Conservation (phyloP, 2,329 filamentous ascomycete species). For the Leptodontidium sp. region DNA sequence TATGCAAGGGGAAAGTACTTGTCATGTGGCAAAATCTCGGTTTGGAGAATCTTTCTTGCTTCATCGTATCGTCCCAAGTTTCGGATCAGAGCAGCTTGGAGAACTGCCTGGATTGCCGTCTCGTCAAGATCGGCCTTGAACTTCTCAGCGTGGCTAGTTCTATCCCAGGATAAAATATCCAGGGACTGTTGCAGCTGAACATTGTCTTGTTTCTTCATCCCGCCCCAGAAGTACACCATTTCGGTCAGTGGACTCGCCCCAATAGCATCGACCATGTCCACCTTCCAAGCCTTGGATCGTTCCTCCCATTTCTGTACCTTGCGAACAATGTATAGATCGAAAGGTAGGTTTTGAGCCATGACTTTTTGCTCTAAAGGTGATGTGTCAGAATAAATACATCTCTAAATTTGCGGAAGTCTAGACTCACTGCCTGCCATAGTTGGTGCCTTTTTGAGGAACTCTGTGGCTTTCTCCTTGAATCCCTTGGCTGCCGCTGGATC, state of each 20-base stretch:
- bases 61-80: slow-evolving; percentile 68
- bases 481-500: slow-evolving; percentile 57
- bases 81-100: slow-evolving; percentile 71
- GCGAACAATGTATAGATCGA: slow-evolving; percentile 84
- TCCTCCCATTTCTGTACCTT: slow-evolving; percentile 91
- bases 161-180: slow-evolving; percentile 67
- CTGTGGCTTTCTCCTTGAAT: slow-evolving; percentile 71
- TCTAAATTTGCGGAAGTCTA: background rate
- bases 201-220: slow-evolving; percentile 79
- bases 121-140: slow-evolving; percentile 66
- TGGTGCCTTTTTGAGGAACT: slow-evolving; percentile 76
- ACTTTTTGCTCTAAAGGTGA: slow-evolving; percentile 72
- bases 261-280: slow-evolving; percentile 80
- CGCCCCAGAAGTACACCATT: slow-evolving; percentile 95
- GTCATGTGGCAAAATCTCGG: slow-evolving; percentile 70
- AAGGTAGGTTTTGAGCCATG: slow-evolving; percentile 87
- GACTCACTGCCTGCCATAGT: slow-evolving; percentile 69
- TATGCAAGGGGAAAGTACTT: slow-evolving; percentile 53
- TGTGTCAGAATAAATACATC: background rate
- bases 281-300: slow-evolving; percentile 70
- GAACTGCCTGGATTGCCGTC: slow-evolving; percentile 69
- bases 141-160: slow-evolving; percentile 59
- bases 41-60: slow-evolving; percentile 69
- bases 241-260: slow-evolving; percentile 84
- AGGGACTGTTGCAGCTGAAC: slow-evolving; percentile 71